Base-by-base conservation (phyloP, 345 rosid genomes). In the Linum lewisii region DNA sequence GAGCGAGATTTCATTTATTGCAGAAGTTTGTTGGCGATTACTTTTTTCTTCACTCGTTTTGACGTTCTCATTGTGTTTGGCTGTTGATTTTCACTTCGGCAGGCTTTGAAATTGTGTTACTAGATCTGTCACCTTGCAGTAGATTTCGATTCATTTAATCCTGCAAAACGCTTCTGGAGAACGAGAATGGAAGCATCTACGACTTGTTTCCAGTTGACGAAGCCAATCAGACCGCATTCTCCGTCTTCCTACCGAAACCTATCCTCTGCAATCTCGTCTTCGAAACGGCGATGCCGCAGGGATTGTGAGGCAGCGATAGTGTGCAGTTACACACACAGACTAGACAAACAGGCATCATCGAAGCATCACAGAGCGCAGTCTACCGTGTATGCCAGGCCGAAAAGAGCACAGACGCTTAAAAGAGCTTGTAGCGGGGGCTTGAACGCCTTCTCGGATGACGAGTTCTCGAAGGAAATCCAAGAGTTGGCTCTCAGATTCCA, bases 391-490 rank as follows among this genome's bases (percentile, higher is more conserved):
- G 71, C 61, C 60, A 66, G 60, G 50, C 56, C 77, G 38, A 75
- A 11, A 1, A 21, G 58, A 65, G 57, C 69, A 1, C 70, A 55
- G 14, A 60, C 71, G 2, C 50, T 81, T 16, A 76, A 58, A 49
- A 68, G 83, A 75, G 77, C 78, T 54, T 80, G 78, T 71, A 81
- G 86, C 69, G 86, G 84, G 14, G 77, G 74, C 78, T 63, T 77
- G 14, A 79, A 77, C 45, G 69, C 88, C 7, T 86, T 81, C 60
- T 79, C 83, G 0, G 94, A 86, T 18, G 95, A 86, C 42, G 97
- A 89, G 34, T 89, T 89, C 61, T 81, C 87, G 15, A 77, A 65
- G 67, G 76, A 77, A 51, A 81, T 86, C 49, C 77, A 79, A 58
- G 86, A 83, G 42, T 52, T 85, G 51, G 75, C 84, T 9, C 79